Evolutionary conservation across 2,329 filamentous ascomycete species (phyloP).

Genomic region (Fusarium sp.): DNA sequence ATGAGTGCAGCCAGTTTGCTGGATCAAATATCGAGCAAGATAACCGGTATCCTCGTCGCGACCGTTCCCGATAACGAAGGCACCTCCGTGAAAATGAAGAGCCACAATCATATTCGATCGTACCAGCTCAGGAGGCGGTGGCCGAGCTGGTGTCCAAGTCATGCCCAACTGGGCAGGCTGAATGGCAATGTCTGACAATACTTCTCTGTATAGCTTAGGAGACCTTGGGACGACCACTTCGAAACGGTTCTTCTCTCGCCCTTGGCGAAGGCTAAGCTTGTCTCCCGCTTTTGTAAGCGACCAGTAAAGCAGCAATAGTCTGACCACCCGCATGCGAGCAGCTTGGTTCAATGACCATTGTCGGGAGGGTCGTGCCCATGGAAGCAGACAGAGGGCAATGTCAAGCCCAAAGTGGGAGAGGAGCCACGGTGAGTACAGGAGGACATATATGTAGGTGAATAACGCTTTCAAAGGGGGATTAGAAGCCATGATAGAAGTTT

Average conservation of each 20-base stretch:
- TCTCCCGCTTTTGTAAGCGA: slow-evolving; percentile 30
- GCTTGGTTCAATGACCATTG: slow-evolving; percentile 35
- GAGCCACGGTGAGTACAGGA: slow-evolving; percentile 26
- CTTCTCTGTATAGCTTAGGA: slow-evolving; percentile 28
- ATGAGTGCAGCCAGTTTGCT: slow-evolving; percentile 36
- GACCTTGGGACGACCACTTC: slow-evolving; percentile 30
- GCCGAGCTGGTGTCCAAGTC: slow-evolving; percentile 38
- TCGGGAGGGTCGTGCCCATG: slow-evolving; percentile 11
- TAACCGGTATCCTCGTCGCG: slow-evolving; percentile 38
- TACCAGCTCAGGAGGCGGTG: slow-evolving; percentile 25
- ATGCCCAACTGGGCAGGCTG: slow-evolving; percentile 27
- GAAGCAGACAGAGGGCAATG: slow-evolving; percentile 24
- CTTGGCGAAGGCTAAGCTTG: slow-evolving; percentile 8
- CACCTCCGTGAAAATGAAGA: slow-evolving; percentile 38
- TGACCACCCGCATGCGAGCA: slow-evolving; percentile 31
- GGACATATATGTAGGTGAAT: slow-evolving; percentile 1
- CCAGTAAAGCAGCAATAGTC: slow-evolving; percentile 38
- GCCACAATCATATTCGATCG: slow-evolving; percentile 16
- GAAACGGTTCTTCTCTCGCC: slow-evolving; percentile 34
- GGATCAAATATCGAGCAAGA: slow-evolving; percentile 23
- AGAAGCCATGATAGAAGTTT: background rate
- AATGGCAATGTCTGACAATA: slow-evolving; percentile 13
- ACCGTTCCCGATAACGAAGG: slow-evolving; percentile 36
- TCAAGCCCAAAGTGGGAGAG: slow-evolving; percentile 30
- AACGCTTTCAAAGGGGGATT: background rate